Base-by-base conservation (phyloP, 768 basidiomycete genomes). In the Leccinum disarticulatum region DNA sequence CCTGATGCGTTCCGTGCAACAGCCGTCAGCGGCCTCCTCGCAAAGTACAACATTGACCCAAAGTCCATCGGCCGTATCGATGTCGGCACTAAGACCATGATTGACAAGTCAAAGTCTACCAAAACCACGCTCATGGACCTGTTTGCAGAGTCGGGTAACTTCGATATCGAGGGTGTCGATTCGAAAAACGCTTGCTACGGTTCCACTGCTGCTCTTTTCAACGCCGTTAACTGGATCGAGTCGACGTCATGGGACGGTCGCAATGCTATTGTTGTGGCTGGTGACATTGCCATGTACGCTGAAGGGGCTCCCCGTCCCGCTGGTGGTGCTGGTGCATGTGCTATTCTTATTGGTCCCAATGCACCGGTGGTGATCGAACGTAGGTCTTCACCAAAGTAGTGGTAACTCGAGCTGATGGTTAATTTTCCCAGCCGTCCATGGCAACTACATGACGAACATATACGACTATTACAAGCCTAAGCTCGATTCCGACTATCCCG, bases 391-490 rank as follows among this genome's bases (percentile, higher is more conserved):
- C 48, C 7, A 31, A 33, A 48, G 53, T 28, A 48, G 47, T 56
- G 15, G 17, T 57, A 43, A 47, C 46, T 10, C 7, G n/a, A 31
- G 36, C 19, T 71, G 53, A 67, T 50, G 15, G 49, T 46, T 6
- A 30, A 60, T 58, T 56, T 59, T 71, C 46, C 9, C 73, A 98
- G 96, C 96, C 66, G 83, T 94, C 64, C 97, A 98, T 76, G 96
- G 95, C 27, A 93, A 87, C 54, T 92, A 95, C 80, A 98, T 98
- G 91, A 89, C 90, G 62, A 96, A 99, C 80, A 93, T 89, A 0
- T 98, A 96, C 76, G 97, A 99, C 77, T 98, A 98, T 76, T 99
- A 97, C 88, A 99, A 99, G 81, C 97, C 97, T 52, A 88, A 93
- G 67, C 87, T 98, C 22, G 87, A 89, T 57, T 95, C 93, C 22